phyloP scores from a whole-genome alignment of 2,329 filamentous ascomycete species.

The Tricladium varicosporioides region DNA sequence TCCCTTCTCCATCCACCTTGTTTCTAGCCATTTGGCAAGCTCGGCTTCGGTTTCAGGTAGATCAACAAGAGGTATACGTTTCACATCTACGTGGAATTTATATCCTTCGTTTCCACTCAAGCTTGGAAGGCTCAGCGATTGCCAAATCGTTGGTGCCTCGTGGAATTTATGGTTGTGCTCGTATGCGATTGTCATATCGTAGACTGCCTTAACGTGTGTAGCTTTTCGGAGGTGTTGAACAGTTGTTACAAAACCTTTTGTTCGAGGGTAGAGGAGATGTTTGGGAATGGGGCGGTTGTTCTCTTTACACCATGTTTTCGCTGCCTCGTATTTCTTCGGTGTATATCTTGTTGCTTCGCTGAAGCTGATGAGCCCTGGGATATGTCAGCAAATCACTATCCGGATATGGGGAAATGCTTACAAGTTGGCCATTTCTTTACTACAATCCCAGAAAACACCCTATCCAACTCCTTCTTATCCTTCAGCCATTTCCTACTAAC shows the following conservation, averaged over 20 bases:
- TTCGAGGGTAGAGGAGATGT: constrained; percentile 59
- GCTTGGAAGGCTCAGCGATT: constrained; percentile 44
- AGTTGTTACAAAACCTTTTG: constrained; percentile 59
- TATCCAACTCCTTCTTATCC: constrained; percentile 54
- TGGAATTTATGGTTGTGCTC: constrained; percentile 44
- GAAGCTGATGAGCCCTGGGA: constrained; percentile 60
- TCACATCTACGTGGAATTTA: constrained; percentile 50
- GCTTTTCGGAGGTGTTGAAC: constrained; percentile 53
- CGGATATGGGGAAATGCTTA: constrained; percentile 37
- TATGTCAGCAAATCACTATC: constrained; percentile 3
- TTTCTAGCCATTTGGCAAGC: constrained; percentile 51
- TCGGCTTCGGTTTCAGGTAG: constrained; percentile 47
- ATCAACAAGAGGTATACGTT: constrained; percentile 47
- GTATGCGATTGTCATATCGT: constrained; percentile 56
- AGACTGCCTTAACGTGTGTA: constrained; percentile 51
- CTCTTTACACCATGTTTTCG: constrained; percentile 50
- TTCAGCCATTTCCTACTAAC: constrained; percentile 58
- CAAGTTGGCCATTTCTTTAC: constrained; percentile 54
- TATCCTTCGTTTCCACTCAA: constrained; percentile 42
- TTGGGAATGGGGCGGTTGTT: constrained; percentile 49
- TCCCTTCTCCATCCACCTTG: constrained; percentile 52
- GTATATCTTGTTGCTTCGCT: constrained; percentile 63
- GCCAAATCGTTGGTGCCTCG: constrained; percentile 50
- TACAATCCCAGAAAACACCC: constrained; percentile 55
- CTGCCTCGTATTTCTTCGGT: constrained; percentile 48